Base-by-base conservation (phyloP, 345 rosid genomes). In the Excoecaria agallocha region DNA sequence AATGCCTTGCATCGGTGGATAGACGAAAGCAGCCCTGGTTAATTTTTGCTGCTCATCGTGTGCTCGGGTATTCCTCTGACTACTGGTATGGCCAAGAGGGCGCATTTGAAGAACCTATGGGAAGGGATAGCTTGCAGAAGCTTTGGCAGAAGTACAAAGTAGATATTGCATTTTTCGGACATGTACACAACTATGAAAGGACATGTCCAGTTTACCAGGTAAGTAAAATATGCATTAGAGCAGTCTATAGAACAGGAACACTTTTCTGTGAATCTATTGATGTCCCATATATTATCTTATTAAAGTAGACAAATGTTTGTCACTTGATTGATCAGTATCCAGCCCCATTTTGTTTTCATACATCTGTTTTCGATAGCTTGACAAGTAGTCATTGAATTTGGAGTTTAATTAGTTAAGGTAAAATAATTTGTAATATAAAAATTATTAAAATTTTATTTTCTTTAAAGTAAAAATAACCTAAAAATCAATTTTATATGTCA, bases 81-180 rank as follows among this genome's bases (percentile, higher is more conserved):
- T 76, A 75, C 19, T 90, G 84, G 84, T 84, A 90, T 69, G 90
- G 77, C 51, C n/a, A n/a, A 20, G 87, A 87, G 74, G 95, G 92
- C 48, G 74, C 89, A 4, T 92, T 80, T 79, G 89, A 83, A 69
- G 78, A 75, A 66, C 78, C 78, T n/a, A 75, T 75, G 78, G 78
- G 78, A 10, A 75, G 95, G 81, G 92, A 92, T 16, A 84, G 86
- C 80, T 56, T 92, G 79, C 97, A 92, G 80, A 89, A 77, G 78
- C 89, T 92, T 22, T 92, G 95, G 97, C 93, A 90, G 82, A 92
- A 89, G 76, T 88, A 92, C 85, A 90, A 85, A 80, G 97, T 92
- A 12, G 96, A 90, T 83, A 81, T 90, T 43, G 93, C 93, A 57
- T 90, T 88, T 77, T 92, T 68, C 13, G 97, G 97, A 39, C 93